Evolutionary conservation across 352 stramenopile species (phyloP), one percentile per base, ranked within the genome.

Genomic region (Globisporangium canariense): DNA sequence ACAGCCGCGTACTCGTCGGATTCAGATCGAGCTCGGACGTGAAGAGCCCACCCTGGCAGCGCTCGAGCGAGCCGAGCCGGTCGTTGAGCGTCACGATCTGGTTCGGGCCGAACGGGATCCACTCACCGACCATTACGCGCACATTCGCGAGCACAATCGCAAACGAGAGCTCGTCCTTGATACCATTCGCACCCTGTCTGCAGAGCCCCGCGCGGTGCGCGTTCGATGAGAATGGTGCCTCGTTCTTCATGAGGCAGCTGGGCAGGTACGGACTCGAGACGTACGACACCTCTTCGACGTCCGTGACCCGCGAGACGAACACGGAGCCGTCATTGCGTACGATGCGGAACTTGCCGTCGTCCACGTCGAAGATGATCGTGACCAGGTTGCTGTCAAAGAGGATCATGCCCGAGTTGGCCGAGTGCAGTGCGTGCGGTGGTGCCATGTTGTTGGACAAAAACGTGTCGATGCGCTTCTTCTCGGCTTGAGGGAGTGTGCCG

Each of bases 41-140:
- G 71, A 99, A 98, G 41, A 98, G 97, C 0, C 97, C 97, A 22
- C 97, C 97, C 68, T 99, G 96, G 55, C 96, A 97, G 20, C 96
- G 84, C 70, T 99, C 96, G 8, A 97, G 97, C 13, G 92, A 97
- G 3, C 96, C 97, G 34, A 99, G 74, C 34, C 97, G 97, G 60
- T 98, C 96, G 61, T 99, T 99, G 2, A 99, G 78, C 58, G 97
- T 92, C 52, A 99, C 93, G 50, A 99, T 98, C 77, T 99, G 91
- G 72, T 99, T 99, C 1, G 94, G 88, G 9, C 97, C 97, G 66
- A 99, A 99, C 28, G 97, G 97, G 55, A 99, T 98, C 79, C 97
- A 99, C 76, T 99, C 97, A 10, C 94, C 93, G 38, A 99, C 94
- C 78, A 99, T 98, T 13, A 99, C 85, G 4, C 90, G 96, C 34